A percentile compares a stretch with the other conserved stretches of the same genome.
These are phyloP conservation scores for Apiospora malaysiana DNA, from an alignment of 2,329 filamentous ascomycete species.

Conservation along the genomic window DNA sequence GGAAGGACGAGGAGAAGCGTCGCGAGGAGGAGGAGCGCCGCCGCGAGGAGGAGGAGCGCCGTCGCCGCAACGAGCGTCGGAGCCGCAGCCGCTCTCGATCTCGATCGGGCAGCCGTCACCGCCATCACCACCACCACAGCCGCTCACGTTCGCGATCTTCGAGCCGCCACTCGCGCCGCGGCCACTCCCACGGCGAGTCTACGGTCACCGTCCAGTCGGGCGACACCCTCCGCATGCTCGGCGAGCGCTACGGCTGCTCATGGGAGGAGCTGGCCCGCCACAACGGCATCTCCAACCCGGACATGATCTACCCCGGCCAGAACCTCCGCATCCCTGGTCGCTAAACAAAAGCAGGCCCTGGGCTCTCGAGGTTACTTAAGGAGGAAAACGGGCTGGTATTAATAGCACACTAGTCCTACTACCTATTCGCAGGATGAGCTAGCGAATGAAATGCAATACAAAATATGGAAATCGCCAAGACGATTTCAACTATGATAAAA, in stretches of 20 bases:
- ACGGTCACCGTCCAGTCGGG: slow-evolving; percentile 45
- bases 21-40: slow-evolving; percentile 33
- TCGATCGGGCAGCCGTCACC: slow-evolving; percentile 15
- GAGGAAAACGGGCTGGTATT: neutral
- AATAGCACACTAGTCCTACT: neutral
- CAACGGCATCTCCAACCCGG: slow-evolving; percentile 48
- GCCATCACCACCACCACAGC: slow-evolving; percentile 28
- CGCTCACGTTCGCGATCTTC: slow-evolving; percentile 26
- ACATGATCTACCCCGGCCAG: slow-evolving; percentile 51
- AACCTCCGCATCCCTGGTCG: slow-evolving; percentile 42
- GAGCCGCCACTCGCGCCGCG: slow-evolving; percentile 22
- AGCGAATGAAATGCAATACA: neutral
- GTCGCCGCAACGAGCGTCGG: slow-evolving; percentile 21
- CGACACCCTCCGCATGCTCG: slow-evolving; percentile 49
- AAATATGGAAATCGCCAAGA: neutral
- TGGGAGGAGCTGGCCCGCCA: slow-evolving; percentile 47
- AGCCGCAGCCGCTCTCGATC: slow-evolving; percentile 12
- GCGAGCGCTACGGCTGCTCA: slow-evolving; percentile 37
- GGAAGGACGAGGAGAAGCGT: slow-evolving; percentile 38
- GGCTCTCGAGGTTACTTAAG: neutral
- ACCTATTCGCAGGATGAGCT: neutral
- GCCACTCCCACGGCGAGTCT: slow-evolving; percentile 30
- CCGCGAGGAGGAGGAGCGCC: slow-evolving; percentile 33
- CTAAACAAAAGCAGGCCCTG: neutral
- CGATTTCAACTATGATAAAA: neutral